Conservation (phyloP, 306 rosid species). For the Betula pendula region DNA sequence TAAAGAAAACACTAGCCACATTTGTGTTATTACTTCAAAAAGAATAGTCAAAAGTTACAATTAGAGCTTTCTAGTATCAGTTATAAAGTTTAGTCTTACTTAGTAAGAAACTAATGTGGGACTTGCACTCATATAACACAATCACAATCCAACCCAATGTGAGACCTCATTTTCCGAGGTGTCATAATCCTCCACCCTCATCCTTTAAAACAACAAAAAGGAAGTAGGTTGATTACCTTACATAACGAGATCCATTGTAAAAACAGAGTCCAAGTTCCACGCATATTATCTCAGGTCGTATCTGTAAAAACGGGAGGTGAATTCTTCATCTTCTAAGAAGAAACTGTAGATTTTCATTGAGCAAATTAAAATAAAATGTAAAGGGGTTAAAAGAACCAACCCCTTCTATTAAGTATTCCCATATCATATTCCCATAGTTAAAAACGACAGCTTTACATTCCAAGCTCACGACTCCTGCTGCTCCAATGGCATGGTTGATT, state of each 20-base stretch:
- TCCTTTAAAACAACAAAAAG: slow-evolving; percentile 2
- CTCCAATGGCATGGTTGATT: slow-evolving; percentile 77
- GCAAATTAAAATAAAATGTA: neutral
- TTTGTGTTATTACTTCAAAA: too few relatives aligned
- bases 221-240: slow-evolving; percentile 36
- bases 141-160: too few relatives aligned
- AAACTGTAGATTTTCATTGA: slow-evolving; percentile 3
- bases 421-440: slow-evolving; percentile 57
- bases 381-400: slow-evolving; percentile 39
- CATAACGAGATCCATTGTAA: slow-evolving; percentile 25
- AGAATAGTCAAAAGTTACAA: too few relatives aligned
- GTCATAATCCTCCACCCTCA: neutral
- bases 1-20: too few relatives aligned
- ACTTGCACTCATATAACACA: too few relatives aligned
- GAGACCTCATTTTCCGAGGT: too few relatives aligned
- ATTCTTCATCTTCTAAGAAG: slow-evolving; percentile 18
- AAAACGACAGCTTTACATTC: slow-evolving; percentile 62
- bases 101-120: too few relatives aligned
- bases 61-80: too few relatives aligned
- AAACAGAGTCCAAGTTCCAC: slow-evolving; percentile 58
- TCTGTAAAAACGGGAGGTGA: slow-evolving; percentile 40
- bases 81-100: too few relatives aligned
- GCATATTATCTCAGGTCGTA: slow-evolving; percentile 56
- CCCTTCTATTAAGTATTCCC: slow-evolving; percentile 63
- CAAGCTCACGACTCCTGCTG: slow-evolving; percentile 58